These are phyloP conservation scores for Chytriomyces sp. DNA, from an alignment of 192 early-diverging fungal species.

Conservation along the genomic window DNA sequence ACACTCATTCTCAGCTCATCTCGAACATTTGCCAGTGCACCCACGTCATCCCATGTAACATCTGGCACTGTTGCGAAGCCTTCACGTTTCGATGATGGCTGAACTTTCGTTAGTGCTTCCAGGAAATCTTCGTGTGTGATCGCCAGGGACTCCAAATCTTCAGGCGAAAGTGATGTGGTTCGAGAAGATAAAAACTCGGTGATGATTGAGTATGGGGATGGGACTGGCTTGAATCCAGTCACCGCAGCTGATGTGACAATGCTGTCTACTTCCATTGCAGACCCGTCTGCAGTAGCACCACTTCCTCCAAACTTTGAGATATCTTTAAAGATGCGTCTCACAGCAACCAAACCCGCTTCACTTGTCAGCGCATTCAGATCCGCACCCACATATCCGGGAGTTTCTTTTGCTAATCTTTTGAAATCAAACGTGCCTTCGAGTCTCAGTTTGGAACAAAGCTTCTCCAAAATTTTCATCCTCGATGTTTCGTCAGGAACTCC, in stretches of 20 bases:
- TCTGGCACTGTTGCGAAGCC: conserved; percentile 98
- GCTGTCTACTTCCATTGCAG: conserved; percentile 48
- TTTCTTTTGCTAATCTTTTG: conserved; percentile 80
- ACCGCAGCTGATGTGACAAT: background rate
- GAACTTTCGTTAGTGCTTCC: conserved; percentile 84
- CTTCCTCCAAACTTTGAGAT: conserved; percentile 7
- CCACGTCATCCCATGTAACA: conserved; percentile 96
- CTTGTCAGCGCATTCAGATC: conserved; percentile 91
- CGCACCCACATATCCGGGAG: conserved; percentile 97
- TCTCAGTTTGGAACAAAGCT: conserved; percentile 76
- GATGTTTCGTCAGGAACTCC: conserved; percentile 90
- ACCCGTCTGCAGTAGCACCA: conserved; percentile 6
- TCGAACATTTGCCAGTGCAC: conserved; percentile 81
- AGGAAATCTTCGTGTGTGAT: conserved; percentile 88
- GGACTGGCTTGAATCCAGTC: conserved; percentile 24
- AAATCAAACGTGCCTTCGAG: conserved; percentile 86
- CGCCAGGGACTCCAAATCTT: conserved; percentile 80
- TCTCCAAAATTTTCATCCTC: conserved; percentile 79
- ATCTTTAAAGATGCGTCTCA: conserved; percentile 72
- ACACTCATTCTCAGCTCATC: conserved; percentile 95
- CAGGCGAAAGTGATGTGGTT: conserved; percentile 74
- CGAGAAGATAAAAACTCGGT: conserved; percentile 73
- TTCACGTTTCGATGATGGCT: conserved; percentile 96
- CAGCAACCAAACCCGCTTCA: conserved; percentile 89
- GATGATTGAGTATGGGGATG: conserved; percentile 58